phyloP scores from a whole-genome alignment of 1,139 yeast species.

The Scheffersomyces stambukii region DNA sequence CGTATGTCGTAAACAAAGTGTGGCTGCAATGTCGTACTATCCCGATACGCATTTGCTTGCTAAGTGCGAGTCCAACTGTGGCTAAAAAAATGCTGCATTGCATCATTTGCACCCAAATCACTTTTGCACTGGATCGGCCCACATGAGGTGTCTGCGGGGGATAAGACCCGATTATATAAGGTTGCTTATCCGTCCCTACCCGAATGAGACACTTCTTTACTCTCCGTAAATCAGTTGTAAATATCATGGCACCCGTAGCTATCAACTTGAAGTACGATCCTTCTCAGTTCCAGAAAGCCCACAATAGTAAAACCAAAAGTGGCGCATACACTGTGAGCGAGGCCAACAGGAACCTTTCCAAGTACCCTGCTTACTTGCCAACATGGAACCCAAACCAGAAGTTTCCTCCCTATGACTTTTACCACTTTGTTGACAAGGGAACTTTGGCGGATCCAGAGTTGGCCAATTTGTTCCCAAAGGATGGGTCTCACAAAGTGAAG shows the following conservation, averaged over 20 bases:
- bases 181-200: neutral
- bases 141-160: neutral
- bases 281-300: slow-evolving; percentile 26
- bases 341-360: slow-evolving; percentile 16
- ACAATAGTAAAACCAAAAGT: slow-evolving; percentile 18
- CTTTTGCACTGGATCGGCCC: neutral
- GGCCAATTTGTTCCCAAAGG: slow-evolving; percentile 14
- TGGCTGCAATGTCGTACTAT: too few species aligned
- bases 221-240: neutral
- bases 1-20: too few species aligned
- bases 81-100: slow-evolving; percentile 1
- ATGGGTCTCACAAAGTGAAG: slow-evolving; percentile 8
- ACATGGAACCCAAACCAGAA: slow-evolving; percentile 27
- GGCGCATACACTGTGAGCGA: slow-evolving; percentile 25
- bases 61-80: neutral
- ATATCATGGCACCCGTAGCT: slow-evolving; percentile 10
- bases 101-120: slow-evolving; percentile 2
- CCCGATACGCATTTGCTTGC: too few species aligned
- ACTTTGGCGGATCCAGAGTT: slow-evolving; percentile 15
- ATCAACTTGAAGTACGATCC: slow-evolving; percentile 20
- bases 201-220: neutral
- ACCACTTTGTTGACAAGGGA: slow-evolving; percentile 21
- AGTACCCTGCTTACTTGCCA: slow-evolving; percentile 23
- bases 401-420: slow-evolving; percentile 19
- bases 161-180: neutral